Conservation (phyloP, 495 filamentous ascomycete genomes). For the Aspergillus campestris region DNA sequence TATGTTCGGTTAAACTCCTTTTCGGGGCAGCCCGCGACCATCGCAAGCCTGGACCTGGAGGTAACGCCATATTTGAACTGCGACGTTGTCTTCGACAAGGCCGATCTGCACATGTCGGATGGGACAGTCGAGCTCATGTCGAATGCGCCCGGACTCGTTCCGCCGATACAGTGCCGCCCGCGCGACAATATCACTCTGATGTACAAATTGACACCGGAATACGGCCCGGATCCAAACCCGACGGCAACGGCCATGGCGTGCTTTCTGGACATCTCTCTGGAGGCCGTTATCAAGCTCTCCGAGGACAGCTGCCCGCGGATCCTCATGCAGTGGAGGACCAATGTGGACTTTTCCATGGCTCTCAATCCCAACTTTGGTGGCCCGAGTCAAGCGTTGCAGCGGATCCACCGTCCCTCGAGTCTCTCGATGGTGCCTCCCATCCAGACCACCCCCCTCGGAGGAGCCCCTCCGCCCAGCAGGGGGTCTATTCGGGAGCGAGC, state of each 20-base stretch:
- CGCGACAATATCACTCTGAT: conserved; percentile 80
- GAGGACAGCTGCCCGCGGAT: conserved; percentile 63
- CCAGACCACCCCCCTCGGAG: conserved; percentile 20
- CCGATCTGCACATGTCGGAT: conserved; percentile 55
- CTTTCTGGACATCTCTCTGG: conserved; percentile 55
- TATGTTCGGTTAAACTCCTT: conserved; percentile 65
- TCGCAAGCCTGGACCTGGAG: conserved; percentile 82
- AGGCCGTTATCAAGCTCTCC: conserved; percentile 54
- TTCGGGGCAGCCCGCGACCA: conserved; percentile 54
- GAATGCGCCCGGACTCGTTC: conserved; percentile 43
- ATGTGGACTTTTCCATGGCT: conserved; percentile 73
- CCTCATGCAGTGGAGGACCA: conserved; percentile 71
- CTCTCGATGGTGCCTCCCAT: conserved; percentile 28
- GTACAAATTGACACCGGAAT: conserved; percentile 64
- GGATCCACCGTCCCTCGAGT: conserved; percentile 46
- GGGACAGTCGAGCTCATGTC: conserved; percentile 64
- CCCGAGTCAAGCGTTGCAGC: conserved; percentile 46
- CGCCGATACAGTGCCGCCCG: conserved; percentile 64
- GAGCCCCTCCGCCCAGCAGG: conserved; percentile 35
- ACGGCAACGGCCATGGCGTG: conserved; percentile 40
- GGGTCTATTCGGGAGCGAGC: conserved; percentile 45
- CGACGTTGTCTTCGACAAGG: conserved; percentile 58
- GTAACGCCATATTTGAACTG: conserved; percentile 74
- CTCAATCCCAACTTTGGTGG: conserved; percentile 54
- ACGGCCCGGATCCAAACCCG: conserved; percentile 44